Evolutionary conservation across 768 basidiomycete genomes (phyloP), one percentile per base, ranked within the genome.

Genomic region (Imleria badia): DNA sequence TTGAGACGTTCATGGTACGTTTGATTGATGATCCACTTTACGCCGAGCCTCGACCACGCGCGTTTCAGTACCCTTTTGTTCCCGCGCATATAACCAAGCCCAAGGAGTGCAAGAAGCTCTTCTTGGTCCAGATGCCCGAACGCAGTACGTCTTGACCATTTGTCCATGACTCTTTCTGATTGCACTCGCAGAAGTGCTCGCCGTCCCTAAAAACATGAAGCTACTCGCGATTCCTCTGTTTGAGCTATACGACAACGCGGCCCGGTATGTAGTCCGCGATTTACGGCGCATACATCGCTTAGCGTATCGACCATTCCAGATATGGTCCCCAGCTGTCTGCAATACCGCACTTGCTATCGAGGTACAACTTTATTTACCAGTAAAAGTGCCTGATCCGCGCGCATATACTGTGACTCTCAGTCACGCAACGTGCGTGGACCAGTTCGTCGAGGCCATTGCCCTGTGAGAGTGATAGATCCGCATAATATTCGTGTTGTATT

Each of bases 151-250:
- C 11, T 20, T 22, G 11, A 2, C 14, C 3, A 1, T 11, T 9
- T 9, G 20, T 11, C 9, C 22, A 13, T 17, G 30, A 22, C 5
- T 2, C 3, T 17, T 15, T 33, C 36, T 49, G 11, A 38, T 14
- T 17, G 35, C 29, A 26, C 34, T 36, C 53, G 20, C 71, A 98
- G 96, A 97, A 71, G 91, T 96, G 15, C 85, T 99, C 10, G 93
- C 94, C 1, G 95, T 99, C 5, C 97, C 97, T 0, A 92, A 91
- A 74, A 99, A 99, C 72, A 98, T 98, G 96, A 98, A 98, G 69
- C 83, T 99, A 9, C 84, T 96, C 39, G 96, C 95, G 17, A 93
- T 98, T 43, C 97, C 97, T 0, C 78, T 99, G 35, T 98, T 96
- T 66, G 97, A 99, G 73, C 77, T 98, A 14, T 99, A 98, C 67